Evolutionary conservation across 495 filamentous ascomycete genomes (phyloP).

Genomic region (Hyaloscypha bicolor): DNA sequence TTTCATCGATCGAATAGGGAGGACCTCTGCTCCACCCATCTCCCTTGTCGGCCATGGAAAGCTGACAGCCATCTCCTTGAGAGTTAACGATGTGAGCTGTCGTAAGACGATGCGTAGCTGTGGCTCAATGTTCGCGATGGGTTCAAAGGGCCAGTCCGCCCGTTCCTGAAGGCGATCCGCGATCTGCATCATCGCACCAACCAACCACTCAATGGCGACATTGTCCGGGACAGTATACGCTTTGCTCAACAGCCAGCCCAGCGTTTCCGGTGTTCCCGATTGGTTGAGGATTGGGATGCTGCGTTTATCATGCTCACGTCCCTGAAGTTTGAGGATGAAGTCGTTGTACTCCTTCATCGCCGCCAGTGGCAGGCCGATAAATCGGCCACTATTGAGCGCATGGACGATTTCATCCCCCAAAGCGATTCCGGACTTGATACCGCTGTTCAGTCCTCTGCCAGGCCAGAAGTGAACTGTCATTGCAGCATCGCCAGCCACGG

Average conservation of each 20-base stretch:
- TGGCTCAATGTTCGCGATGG: slow-evolving; percentile 8
- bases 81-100: slow-evolving; percentile 5
- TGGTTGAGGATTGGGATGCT: slow-evolving; percentile 14
- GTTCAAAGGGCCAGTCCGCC: slow-evolving; percentile 6
- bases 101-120: slow-evolving; percentile 13
- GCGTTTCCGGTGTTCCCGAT: slow-evolving; percentile 11
- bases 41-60: slow-evolving; percentile 13
- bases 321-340: slow-evolving; percentile 10
- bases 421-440: slow-evolving; percentile 18
- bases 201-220: slow-evolving; percentile 12
- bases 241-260: slow-evolving; percentile 10
- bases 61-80: slow-evolving; percentile 14
- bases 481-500: slow-evolving; percentile 12
- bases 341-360: slow-evolving; percentile 18
- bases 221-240: slow-evolving; percentile 13
- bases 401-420: slow-evolving; percentile 12
- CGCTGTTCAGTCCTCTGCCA: slow-evolving; percentile 12
- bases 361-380: slow-evolving; percentile 6
- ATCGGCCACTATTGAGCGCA: slow-evolving; percentile 11
- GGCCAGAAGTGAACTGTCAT: slow-evolving; percentile 17
- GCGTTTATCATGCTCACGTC: slow-evolving; percentile 12
- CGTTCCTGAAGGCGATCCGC: slow-evolving; percentile 12
- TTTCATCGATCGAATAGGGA: slow-evolving; percentile 13
- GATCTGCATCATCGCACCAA: slow-evolving; percentile 12
- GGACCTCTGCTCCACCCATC: slow-evolving; percentile 16